These are phyloP conservation scores for Fragilariopsis cylindrus DNA, from an alignment of 108 stramenopile species.

Conservation along the genomic window DNA sequence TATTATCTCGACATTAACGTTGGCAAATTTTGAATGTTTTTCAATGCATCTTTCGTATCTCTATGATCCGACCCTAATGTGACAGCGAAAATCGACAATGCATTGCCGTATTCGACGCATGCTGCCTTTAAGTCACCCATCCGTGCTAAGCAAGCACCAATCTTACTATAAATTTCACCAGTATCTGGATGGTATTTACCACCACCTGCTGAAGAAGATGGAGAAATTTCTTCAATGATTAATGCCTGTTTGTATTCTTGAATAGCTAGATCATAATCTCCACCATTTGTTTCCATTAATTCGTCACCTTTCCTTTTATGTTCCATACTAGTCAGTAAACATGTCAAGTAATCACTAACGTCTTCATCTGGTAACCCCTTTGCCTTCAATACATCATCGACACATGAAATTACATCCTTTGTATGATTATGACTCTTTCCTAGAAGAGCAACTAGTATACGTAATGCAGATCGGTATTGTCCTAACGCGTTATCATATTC, in stretches of 20 bases:
- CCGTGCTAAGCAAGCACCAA: conserved; percentile 32
- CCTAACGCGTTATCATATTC: conserved; percentile 41
- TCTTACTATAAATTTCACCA: conserved; percentile 39
- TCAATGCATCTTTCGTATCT: conserved; percentile 38
- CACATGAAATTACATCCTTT: conserved; percentile 44
- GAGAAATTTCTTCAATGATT: conserved; percentile 33
- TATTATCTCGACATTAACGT: conserved; percentile 23
- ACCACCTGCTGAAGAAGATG: background rate
- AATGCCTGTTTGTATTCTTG: conserved; percentile 38
- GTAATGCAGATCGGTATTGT: conserved; percentile 39
- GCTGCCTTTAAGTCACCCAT: conserved; percentile 38
- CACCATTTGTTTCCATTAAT: conserved; percentile 30
- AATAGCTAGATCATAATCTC: conserved; percentile 37
- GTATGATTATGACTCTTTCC: conserved; percentile 46
- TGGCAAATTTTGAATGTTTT: conserved; percentile 38
- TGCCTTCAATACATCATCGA: conserved; percentile 44
- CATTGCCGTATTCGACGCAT: conserved; percentile 43
- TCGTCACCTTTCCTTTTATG: conserved; percentile 39
- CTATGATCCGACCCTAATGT: conserved; percentile 40
- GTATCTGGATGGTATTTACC: conserved; percentile 47
- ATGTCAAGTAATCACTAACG: conserved; percentile 25
- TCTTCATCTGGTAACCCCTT: conserved; percentile 36
- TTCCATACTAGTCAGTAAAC: conserved; percentile 38
- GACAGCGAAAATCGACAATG: conserved; percentile 38
- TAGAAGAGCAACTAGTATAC: conserved; percentile 40